phyloP scores from a whole-genome alignment of 345 rosid species.

The Pugionium dolabratum region DNA sequence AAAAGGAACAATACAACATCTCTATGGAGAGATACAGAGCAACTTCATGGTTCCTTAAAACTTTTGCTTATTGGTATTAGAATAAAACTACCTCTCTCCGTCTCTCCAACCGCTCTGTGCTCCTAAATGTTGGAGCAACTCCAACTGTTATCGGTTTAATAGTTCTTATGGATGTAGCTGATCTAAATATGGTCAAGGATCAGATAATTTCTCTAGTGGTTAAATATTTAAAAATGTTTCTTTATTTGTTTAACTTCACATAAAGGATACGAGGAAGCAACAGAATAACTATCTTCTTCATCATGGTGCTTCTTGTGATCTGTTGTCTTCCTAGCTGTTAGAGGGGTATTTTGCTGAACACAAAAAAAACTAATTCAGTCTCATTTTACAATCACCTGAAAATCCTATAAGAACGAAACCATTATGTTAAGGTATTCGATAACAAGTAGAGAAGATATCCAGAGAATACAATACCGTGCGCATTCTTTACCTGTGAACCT shows the following conservation, averaged over 20 bases:
- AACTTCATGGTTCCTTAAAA: background rate
- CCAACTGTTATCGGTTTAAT: constrained; percentile 73
- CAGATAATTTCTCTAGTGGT: background rate
- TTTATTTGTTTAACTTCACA: background rate
- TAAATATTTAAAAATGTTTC: constrained; percentile 6
- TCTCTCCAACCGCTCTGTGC: constrained; percentile 68
- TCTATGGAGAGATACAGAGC: constrained; percentile 12
- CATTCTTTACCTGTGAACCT: constrained; percentile 56
- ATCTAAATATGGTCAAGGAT: constrained; percentile 74
- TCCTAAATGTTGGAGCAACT: constrained; percentile 80
- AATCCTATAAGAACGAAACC: background rate
- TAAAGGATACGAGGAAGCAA: constrained; percentile 93
- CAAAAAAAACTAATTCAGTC: constrained; percentile 15
- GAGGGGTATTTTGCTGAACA: constrained; percentile 61
- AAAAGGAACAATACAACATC: constrained; percentile 13
- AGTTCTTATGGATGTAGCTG: constrained; percentile 67
- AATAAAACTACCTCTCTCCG: constrained; percentile 71
- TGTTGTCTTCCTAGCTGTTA: constrained; percentile 50
- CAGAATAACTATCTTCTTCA: constrained; percentile 82
- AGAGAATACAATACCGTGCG: background rate
- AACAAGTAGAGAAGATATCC: background rate
- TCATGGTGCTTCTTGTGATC: constrained; percentile 59
- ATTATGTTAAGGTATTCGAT: background rate
- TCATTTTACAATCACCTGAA: constrained; percentile 3
- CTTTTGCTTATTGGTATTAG: background rate